Conservation (phyloP, 2,329 filamentous ascomycete genomes). For the Fusarium solani-melongenae region DNA sequence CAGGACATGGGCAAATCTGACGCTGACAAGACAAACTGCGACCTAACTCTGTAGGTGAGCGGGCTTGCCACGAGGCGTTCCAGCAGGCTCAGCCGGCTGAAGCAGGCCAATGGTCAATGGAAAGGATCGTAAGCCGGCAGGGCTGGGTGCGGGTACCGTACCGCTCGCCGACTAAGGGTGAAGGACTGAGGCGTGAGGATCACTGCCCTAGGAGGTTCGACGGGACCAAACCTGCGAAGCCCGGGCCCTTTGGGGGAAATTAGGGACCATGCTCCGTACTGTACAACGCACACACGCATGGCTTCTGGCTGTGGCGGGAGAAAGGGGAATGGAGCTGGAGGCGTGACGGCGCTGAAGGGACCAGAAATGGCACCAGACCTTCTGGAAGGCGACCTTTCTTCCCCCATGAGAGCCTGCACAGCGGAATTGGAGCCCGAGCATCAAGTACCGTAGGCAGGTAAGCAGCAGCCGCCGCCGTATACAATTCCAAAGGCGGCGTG, state of each 20-base stretch:
- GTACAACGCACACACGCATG: constrained; percentile 25
- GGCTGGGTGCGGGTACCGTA: constrained; percentile 36
- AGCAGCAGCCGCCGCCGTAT: not conserved
- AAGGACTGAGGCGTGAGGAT: constrained; percentile 11
- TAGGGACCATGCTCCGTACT: constrained; percentile 25
- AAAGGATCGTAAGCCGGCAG: constrained; percentile 43
- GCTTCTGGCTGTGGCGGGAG: constrained; percentile 10
- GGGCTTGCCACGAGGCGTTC: constrained; percentile 35
- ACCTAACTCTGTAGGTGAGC: constrained; percentile 30
- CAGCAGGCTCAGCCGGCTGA: constrained; percentile 38
- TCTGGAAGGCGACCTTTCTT: constrained; percentile 18
- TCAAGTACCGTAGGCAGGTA: not conserved
- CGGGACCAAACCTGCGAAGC: constrained; percentile 21
- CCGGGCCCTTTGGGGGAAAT: constrained; percentile 33
- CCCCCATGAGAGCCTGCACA: constrained; percentile 11
- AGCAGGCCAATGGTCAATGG: constrained; percentile 12
- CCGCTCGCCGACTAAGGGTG: constrained; percentile 7
- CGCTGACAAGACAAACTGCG: constrained; percentile 22
- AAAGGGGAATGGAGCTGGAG: constrained; percentile 32
- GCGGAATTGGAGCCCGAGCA: constrained; percentile 20
- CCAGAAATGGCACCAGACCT: constrained; percentile 20
- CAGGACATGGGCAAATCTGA: constrained; percentile 39
- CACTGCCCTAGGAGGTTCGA: constrained; percentile 20
- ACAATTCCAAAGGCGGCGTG: constrained; percentile 5
- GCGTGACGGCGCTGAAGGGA: constrained; percentile 14